phyloP scores from a whole-genome alignment of 140 eudicot genomes.

The Anethum foeniculum region DNA sequence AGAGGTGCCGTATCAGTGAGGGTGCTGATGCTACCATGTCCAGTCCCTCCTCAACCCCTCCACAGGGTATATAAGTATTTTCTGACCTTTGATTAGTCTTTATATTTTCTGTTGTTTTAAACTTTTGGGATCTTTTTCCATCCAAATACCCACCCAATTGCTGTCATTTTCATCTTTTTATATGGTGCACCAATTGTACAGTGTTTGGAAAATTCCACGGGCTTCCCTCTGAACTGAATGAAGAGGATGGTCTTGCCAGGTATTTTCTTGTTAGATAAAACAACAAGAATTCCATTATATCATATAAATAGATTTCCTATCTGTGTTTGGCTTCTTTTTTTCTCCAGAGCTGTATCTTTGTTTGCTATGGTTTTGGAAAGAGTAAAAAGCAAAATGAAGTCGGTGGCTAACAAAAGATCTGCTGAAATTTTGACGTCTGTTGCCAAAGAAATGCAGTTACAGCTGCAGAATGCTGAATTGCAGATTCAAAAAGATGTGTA shows the following conservation, averaged over 20 bases:
- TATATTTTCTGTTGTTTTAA: slow-evolving; percentile 5
- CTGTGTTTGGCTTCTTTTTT: slow-evolving; percentile 17
- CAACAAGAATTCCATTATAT: slow-evolving; percentile 1
- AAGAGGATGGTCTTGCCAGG: slow-evolving; percentile 67
- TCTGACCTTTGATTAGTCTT: not conserved
- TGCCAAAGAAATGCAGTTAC: slow-evolving; percentile 48
- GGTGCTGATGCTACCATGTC: slow-evolving; percentile 15
- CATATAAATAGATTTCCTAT: not conserved
- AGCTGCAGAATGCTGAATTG: slow-evolving; percentile 64
- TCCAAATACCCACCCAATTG: not conserved
- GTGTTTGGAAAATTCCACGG: slow-evolving; percentile 33
- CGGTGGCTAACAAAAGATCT: slow-evolving; percentile 47
- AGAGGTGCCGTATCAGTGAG: slow-evolving; percentile 16
- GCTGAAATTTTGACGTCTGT: slow-evolving; percentile 67
- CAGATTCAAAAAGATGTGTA: slow-evolving; percentile 76
- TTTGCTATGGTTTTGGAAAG: slow-evolving; percentile 60
- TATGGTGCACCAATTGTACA: slow-evolving; percentile 22
- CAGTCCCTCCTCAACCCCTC: slow-evolving; percentile 22
- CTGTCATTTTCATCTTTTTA: not conserved
- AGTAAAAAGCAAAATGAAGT: slow-evolving; percentile 62
- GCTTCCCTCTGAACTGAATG: slow-evolving; percentile 29
- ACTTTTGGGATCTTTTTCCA: not conserved
- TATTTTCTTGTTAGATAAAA: slow-evolving; percentile 19
- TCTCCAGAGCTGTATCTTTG: slow-evolving; percentile 61
- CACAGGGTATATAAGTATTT: slow-evolving; percentile 23